Evolutionary conservation across 2,329 filamentous ascomycete species (phyloP), one percentile per base, ranked within the genome.

Genomic region (Rosellinia necatrix): DNA sequence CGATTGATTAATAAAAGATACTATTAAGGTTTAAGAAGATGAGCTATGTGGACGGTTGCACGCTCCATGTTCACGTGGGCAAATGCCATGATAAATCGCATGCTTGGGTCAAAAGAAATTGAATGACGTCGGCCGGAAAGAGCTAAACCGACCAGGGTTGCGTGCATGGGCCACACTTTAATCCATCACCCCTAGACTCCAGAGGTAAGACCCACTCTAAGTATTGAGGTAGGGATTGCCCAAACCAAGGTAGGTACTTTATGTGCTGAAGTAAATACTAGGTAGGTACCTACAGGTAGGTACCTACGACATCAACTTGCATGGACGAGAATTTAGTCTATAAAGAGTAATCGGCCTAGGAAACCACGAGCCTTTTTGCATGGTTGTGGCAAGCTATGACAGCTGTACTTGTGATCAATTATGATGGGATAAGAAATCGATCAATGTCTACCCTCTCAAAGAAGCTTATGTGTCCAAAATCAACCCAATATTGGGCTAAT

Each of bases 401-500:
- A n/a, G n/a, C n/a, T n/a, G n/a, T n/a, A n/a, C n/a, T n/a, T n/a
- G n/a, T n/a, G n/a, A n/a, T n/a, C 3, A 35, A n/a, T 42, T 15
- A 53, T 37, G 37, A 53, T 12, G 68, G 65, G 12, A 62, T 54
- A 30, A 79, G 62, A 17, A 84, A 80, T 21, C 74, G 62, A 53
- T 87, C 81, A 52, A 88, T 79, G 43, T 87, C 70, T 3, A 88
- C 81, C 52, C 85, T 76, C 64, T 84, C 74, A 53, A 82, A 87
- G 65, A 78, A 87, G 64, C 79, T 86, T 42, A 88, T 81, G 53
- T 86, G 81, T 0, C 78, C 77, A 61, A 83, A 82, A 0, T 71
- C 76, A 46, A 89, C 76, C 92, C 92, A 97, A 69, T 91, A 88
- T 69, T 93, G 90, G 2, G 91, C 92, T 51, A 97, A 71, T 35